A percentile compares a stretch with the other conserved stretches of the same genome.
These are phyloP conservation scores for Penicillium steckii DNA, from an alignment of 495 filamentous ascomycete species.

Conservation along the genomic window DNA sequence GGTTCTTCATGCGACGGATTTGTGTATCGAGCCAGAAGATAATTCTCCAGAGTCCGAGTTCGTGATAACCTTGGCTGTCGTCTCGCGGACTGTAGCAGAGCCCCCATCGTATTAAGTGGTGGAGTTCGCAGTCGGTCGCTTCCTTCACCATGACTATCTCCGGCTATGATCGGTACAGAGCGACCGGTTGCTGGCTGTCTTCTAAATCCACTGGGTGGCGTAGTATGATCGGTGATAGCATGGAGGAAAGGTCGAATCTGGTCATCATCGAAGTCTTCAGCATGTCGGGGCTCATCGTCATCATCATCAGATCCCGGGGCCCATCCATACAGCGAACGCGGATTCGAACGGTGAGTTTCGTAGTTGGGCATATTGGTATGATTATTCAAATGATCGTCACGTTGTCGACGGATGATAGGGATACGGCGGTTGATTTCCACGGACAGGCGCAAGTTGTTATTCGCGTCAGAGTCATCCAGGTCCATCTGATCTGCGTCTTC, in stretches of 20 bases:
- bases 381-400: conserved; percentile 15
- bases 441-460: conserved; percentile 25
- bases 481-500: conserved; percentile 45
- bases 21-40: conserved; percentile 41
- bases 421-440: conserved; percentile 45
- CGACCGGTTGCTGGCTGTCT: conserved; percentile 23
- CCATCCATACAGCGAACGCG: conserved; percentile 59
- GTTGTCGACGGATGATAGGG: conserved; percentile 38
- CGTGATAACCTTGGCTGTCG: conserved; percentile 47
- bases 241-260: conserved; percentile 30
- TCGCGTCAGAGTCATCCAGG: conserved; percentile 32
- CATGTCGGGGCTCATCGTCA: conserved; percentile 31
- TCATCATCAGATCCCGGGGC: conserved; percentile 56
- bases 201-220: conserved; percentile 25
- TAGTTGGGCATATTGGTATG: conserved; percentile 39
- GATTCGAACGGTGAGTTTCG: conserved; percentile 46
- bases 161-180: conserved; percentile 9
- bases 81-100: conserved; percentile 48
- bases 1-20: conserved; percentile 34
- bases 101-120: conserved; percentile 39
- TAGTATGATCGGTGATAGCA: conserved; percentile 27
- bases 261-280: conserved; percentile 32
- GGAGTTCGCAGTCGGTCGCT: conserved; percentile 16
- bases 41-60: conserved; percentile 45
- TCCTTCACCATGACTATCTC: conserved; percentile 21